Evolutionary conservation across 495 filamentous ascomycete species (phyloP), one percentile per base, ranked within the genome.

Genomic region (Ascobolus immersus): DNA sequence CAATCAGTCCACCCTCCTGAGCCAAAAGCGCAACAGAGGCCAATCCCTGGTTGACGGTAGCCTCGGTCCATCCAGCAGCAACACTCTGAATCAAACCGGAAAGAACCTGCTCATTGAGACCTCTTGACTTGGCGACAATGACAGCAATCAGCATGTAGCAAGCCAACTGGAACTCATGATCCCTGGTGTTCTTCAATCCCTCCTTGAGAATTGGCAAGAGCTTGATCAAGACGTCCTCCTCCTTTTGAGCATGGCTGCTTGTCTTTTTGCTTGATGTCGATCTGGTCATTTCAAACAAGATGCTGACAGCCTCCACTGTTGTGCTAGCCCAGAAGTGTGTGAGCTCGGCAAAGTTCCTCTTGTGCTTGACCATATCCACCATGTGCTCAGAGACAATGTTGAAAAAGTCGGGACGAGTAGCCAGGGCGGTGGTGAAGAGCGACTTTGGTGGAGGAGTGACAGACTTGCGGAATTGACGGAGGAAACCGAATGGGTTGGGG

Each of bases 121-220:
- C 57, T 6, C 70, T 67, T n/a, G n/a, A n/a, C 49, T 91, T 94
- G 14, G 77, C 70, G 6, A 71, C 80, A 33, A 94, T 57, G 34
- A 93, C 65, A 0, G 77, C 70, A 17, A 78, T 60, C 17, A 93
- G 65, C 78, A 90, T 91, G 47, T 90, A 93, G 44, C 71, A 79
- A 14, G 72, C 79, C 39, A 84, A 62, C 31, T 77, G 68, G 25
- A 92, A 56, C 34, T 84, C 74, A 0, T 78, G 64, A 0, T 69
- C 61, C 20, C 71, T 64, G 38, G 69, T 69, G 56, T 82, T 64
- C 9, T 64, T 59, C 29, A 94, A 61, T 4, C 68, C 72, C 31
- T 77, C 67, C 36, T 77, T 73, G 14, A 94, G 52, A 2, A 76
- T 61, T 8, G 81, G 77, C 3, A 81, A 59, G 17, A 90, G 57